Percentiles rank a stretch among this genome's conserved stretches.
Conservation (phyloP, 1,139 yeast species). For the Yamadazyma pseudoaaseri region DNA sequence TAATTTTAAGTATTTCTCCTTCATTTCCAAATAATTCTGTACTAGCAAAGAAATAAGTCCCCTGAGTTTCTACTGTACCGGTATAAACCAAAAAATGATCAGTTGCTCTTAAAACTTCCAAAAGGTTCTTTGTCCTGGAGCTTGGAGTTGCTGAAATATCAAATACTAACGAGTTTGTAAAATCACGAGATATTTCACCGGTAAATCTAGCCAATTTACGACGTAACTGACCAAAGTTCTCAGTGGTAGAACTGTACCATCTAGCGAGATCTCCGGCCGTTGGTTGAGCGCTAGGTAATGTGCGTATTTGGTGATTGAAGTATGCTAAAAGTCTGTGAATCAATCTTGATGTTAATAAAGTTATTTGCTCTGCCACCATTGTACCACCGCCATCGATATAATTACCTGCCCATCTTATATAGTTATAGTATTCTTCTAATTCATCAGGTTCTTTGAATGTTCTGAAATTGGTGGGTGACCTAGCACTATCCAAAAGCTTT, state of each 20-base stretch:
- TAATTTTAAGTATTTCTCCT: constrained; percentile 39
- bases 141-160: constrained; percentile 51
- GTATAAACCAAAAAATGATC: constrained; percentile 81
- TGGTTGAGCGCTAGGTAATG: constrained; percentile 52
- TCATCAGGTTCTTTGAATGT: constrained; percentile 93
- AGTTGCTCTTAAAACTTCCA: constrained; percentile 57
- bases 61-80: constrained; percentile 70
- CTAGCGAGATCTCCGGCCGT: constrained; percentile 63
- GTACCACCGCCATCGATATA: constrained; percentile 83
- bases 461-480: constrained; percentile 61
- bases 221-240: constrained; percentile 80
- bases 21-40: constrained; percentile 50
- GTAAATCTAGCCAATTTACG: constrained; percentile 82
- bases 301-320: constrained; percentile 67
- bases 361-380: constrained; percentile 75
- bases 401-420: constrained; percentile 69
- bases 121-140: constrained; percentile 51
- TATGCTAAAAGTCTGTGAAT: constrained; percentile 69
- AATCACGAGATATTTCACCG: constrained; percentile 63
- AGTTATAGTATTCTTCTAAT: constrained; percentile 74
- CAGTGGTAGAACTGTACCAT: constrained; percentile 82
- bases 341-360: constrained; percentile 63
- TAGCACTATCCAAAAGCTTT: constrained; percentile 76
- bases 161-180: constrained; percentile 74
- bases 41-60: constrained; percentile 72